Percentiles rank a stretch among this genome's conserved stretches.
These are phyloP conservation scores for Jacaranda mimosifolia DNA, from an alignment of 257 asterid genomes.

Conservation along the genomic window DNA sequence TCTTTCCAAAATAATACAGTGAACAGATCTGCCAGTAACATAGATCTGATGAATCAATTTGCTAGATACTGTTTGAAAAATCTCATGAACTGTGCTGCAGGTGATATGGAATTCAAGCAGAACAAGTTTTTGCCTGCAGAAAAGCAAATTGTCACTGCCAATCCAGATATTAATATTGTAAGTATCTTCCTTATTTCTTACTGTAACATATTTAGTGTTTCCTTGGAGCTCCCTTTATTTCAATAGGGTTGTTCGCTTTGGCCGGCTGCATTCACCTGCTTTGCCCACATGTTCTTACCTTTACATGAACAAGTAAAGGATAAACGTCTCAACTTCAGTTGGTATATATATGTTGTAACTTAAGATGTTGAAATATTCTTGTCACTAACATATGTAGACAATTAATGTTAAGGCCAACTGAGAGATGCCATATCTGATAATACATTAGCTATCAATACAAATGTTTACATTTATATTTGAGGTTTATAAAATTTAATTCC, in stretches of 20 bases:
- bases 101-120: conserved; percentile 86
- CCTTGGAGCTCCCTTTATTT: not conserved
- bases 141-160: conserved; percentile 73
- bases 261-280: not conserved
- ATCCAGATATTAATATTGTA: conserved; percentile 70
- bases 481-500: too few species aligned
- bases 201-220: not conserved
- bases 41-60: too few species aligned
- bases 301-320: not conserved
- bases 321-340: not conserved
- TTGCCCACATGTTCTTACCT: too few species aligned
- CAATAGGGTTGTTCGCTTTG: not conserved
- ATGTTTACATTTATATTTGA: too few species aligned
- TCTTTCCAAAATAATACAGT: too few species aligned
- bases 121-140: conserved; percentile 71
- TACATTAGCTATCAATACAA: too few species aligned
- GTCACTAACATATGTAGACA: too few species aligned
- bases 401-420: too few species aligned
- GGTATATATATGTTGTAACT: too few species aligned
- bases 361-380: too few species aligned
- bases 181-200: conserved; percentile 22
- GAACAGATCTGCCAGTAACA: too few species aligned
- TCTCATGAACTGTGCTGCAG: conserved; percentile 44
- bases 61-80: not conserved
- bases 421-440: too few species aligned